Conservation (phyloP, 78 protist genomes). For the Dictyostelium firmibasis region DNA sequence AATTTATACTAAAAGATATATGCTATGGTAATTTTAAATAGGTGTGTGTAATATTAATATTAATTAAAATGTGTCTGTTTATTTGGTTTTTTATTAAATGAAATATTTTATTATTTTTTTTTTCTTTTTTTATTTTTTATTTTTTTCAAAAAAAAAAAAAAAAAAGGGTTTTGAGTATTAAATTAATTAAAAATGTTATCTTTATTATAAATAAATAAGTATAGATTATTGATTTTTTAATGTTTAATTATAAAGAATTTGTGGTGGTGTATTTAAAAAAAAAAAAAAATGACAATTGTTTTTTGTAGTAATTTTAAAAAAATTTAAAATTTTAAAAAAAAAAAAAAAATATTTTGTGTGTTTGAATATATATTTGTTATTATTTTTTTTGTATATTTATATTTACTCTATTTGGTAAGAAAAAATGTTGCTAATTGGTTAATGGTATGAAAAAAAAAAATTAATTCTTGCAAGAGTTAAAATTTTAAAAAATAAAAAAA, state of each 20-base stretch:
- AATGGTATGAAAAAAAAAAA: neutral
- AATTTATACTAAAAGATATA: neutral
- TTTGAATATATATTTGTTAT: neutral
- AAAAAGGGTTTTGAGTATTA: neutral
- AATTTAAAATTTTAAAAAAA: neutral
- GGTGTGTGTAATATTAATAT: too few species aligned
- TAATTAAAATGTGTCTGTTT: too few species aligned
- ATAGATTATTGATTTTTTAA: neutral
- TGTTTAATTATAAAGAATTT: neutral
- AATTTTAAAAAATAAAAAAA: too few species aligned
- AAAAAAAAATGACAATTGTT: neutral
- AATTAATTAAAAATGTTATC: neutral
- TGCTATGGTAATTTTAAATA: too few species aligned
- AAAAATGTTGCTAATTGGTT: neutral
- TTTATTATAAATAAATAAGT: neutral
- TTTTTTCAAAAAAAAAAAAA: neutral
- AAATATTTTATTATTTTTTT: too few species aligned
- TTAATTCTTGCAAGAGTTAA: neutral
- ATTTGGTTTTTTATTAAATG: too few species aligned
- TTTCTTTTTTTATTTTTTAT: neutral
- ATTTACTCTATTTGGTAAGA: neutral
- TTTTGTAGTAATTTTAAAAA: neutral
- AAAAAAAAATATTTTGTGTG: neutral
- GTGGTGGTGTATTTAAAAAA: neutral
- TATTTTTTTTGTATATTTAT: neutral